Evolutionary conservation across 768 basidiomycete species (phyloP).

Genomic region (Suillus sp.): DNA sequence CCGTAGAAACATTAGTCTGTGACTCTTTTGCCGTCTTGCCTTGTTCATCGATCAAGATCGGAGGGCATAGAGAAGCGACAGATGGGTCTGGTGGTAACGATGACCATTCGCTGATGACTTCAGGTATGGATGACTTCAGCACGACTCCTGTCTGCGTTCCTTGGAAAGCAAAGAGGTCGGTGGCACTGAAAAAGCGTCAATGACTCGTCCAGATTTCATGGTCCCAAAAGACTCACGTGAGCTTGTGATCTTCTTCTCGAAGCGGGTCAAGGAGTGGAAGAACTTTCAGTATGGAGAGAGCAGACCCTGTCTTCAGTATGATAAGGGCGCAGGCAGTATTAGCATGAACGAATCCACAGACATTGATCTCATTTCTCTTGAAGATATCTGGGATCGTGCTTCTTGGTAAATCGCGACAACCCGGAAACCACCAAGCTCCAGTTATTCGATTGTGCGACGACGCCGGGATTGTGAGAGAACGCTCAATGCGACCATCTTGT

Average conservation of each 20-base stretch:
- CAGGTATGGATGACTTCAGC: constrained; percentile 51
- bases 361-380: constrained; percentile 64
- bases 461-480: constrained; percentile 43
- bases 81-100: constrained; percentile 62
- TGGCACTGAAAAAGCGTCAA: constrained; percentile 51
- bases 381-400: constrained; percentile 74
- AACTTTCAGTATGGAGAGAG: constrained; percentile 66
- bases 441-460: constrained; percentile 35
- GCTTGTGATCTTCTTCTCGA: constrained; percentile 63
- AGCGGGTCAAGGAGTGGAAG: constrained; percentile 74
- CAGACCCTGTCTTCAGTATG: constrained; percentile 69
- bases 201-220: constrained; percentile 12
- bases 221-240: constrained; percentile 51
- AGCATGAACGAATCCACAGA: constrained; percentile 34
- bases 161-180: constrained; percentile 82
- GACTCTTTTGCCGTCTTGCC: constrained; percentile 33
- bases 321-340: constrained; percentile 16
- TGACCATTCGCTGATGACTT: constrained; percentile 69
- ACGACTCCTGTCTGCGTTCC: constrained; percentile 56
- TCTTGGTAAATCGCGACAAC: constrained; percentile 42
- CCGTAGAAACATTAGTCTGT: constrained; percentile 44
- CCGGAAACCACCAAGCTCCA: constrained; percentile 75
- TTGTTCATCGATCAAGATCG: constrained; percentile 37
- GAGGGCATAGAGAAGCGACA: constrained; percentile 43
- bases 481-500: constrained; percentile 68